Evolutionary conservation across 2,329 filamentous ascomycete species (phyloP).

Genomic region (Tricladium varicosporioides): DNA sequence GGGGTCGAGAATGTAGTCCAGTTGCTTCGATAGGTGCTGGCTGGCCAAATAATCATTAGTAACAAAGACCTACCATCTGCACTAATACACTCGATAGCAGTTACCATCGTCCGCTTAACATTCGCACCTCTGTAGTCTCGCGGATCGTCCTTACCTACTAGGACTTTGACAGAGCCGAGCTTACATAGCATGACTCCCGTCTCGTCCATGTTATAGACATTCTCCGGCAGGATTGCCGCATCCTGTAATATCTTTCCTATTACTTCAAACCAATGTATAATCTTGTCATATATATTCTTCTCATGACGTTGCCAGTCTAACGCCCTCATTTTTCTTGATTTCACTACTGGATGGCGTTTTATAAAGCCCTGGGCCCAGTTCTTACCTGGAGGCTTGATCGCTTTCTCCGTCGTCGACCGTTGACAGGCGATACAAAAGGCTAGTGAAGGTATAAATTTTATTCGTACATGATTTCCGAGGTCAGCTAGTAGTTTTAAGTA

Average conservation of each 20-base stretch:
- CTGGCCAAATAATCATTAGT: slow-evolving; percentile 28
- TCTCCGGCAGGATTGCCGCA: not conserved
- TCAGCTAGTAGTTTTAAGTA: slow-evolving; percentile 6
- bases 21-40: too few species aligned
- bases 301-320: not conserved
- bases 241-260: not conserved
- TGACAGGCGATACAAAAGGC: slow-evolving; percentile 4
- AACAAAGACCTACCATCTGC: slow-evolving; percentile 23
- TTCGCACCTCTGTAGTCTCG: slow-evolving; percentile 25
- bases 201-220: slow-evolving; percentile 6
- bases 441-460: slow-evolving; percentile 3
- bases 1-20: slow-evolving; percentile 27
- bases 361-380: too few species aligned
- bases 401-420: slow-evolving; percentile 7
- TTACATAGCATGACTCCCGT: slow-evolving; percentile 30
- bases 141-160: slow-evolving; percentile 28
- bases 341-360: not conserved
- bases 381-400: too few species aligned
- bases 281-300: not conserved
- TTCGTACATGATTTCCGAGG: slow-evolving; percentile 16
- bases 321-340: not conserved
- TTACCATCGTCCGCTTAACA: slow-evolving; percentile 23
- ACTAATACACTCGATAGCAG: slow-evolving; percentile 5
- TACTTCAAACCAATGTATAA: not conserved
- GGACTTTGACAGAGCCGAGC: slow-evolving; percentile 31